Conservation (phyloP, 768 basidiomycete genomes). For the Mrakia blollopis region DNA sequence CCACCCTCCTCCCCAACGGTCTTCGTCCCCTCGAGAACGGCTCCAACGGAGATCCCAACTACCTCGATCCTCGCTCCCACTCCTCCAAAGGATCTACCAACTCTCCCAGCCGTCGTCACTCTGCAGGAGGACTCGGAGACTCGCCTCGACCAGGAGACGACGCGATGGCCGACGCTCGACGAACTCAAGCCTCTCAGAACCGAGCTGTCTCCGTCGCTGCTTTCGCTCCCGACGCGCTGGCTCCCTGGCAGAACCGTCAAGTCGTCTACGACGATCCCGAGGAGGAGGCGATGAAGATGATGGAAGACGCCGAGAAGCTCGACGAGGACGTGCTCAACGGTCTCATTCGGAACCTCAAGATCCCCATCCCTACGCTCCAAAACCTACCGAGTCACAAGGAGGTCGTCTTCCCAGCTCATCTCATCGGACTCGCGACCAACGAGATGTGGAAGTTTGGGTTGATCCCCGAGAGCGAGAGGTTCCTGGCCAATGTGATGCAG, state of each 20-base stretch:
- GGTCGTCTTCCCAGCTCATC: conserved; percentile 96
- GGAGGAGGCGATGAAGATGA: conserved; percentile 88
- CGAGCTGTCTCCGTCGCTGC: conserved; percentile 78
- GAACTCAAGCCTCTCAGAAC: conserved; percentile 64
- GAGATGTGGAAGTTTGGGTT: conserved; percentile 99
- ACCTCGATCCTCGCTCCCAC: neutral
- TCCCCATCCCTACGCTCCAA: conserved; percentile 79
- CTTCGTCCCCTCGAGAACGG: conserved; percentile 62
- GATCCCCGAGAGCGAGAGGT: conserved; percentile 92
- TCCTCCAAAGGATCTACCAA: neutral
- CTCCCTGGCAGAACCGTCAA: conserved; percentile 37
- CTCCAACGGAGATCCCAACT: conserved; percentile 42
- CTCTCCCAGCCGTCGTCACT: conserved; percentile 33
- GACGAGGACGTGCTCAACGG: conserved; percentile 92
- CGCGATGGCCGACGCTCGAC: conserved; percentile 66
- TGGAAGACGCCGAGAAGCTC: conserved; percentile 81
- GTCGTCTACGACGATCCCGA: conserved; percentile 76
- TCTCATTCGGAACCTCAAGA: conserved; percentile 84
- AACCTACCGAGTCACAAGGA: conserved; percentile 94
- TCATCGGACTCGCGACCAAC: conserved; percentile 96
- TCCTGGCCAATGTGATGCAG: conserved; percentile 98
- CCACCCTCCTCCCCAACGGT: conserved; percentile 51
- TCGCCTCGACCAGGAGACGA: conserved; percentile 51
- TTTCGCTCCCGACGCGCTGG: conserved; percentile 41
- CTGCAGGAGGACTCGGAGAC: conserved; percentile 37